Evolutionary conservation across 2,329 filamentous ascomycete species (phyloP).

Genomic region (Aspergillus flavus): DNA sequence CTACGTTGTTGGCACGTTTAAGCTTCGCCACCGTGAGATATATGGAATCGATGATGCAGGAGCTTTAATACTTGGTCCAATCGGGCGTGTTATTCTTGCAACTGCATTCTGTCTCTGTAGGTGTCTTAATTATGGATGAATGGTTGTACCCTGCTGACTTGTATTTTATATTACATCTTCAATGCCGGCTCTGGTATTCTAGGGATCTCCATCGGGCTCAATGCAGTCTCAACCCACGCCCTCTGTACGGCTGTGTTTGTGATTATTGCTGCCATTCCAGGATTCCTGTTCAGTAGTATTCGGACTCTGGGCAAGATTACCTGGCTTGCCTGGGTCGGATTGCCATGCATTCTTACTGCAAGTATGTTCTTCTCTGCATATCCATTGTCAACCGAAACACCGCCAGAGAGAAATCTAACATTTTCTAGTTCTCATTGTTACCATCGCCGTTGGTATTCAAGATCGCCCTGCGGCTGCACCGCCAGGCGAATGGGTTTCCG

Average conservation of each 20-base stretch:
- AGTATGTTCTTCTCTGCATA: slow-evolving; percentile 7
- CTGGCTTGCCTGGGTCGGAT: slow-evolving; percentile 39
- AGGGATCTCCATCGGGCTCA: slow-evolving; percentile 43
- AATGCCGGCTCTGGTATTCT: slow-evolving; percentile 47
- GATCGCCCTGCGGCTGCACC: slow-evolving; percentile 37
- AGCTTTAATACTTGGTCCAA: background rate
- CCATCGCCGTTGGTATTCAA: slow-evolving; percentile 33
- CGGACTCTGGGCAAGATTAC: slow-evolving; percentile 35
- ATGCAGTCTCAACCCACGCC: slow-evolving; percentile 43
- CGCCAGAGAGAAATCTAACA: too few species aligned
- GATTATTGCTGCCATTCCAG: slow-evolving; percentile 24
- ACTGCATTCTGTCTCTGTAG: slow-evolving; percentile 11
- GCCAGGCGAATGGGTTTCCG: slow-evolving; percentile 28
- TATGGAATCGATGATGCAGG: background rate
- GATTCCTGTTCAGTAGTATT: slow-evolving; percentile 31
- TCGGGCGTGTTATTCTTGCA: background rate
- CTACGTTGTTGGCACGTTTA: background rate
- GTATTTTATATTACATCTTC: slow-evolving; percentile 31
- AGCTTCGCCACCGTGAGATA: background rate
- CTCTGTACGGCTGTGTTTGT: slow-evolving; percentile 26
- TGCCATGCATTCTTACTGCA: slow-evolving; percentile 12
- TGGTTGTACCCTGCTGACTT: background rate
- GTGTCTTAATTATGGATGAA: background rate
- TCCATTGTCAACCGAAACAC: too few species aligned
- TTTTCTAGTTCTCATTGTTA: slow-evolving; percentile 28